Evolutionary conservation across 345 rosid species (phyloP), one percentile per base, ranked within the genome.

Genomic region (Syzygium grande): DNA sequence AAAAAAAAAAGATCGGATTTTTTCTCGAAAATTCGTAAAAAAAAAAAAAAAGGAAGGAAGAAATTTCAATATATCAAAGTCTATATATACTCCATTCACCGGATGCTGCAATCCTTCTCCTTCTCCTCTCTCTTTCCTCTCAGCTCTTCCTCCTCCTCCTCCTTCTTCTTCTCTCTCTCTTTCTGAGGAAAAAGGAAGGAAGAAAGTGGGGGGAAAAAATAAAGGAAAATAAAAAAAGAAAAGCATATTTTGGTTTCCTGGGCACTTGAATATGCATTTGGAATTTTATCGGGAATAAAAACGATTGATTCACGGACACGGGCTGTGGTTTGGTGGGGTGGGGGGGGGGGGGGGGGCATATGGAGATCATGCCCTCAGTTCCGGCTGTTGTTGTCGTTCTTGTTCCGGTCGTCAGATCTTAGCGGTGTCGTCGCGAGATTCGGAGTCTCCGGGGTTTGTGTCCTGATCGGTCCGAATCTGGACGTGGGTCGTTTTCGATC

Each of bases 381-480:
- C 86, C 91, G 90, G 84, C 89, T 89, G 90, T 93, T 92, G 46
- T 58, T 23, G 61, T 23, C 23, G 61, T 0, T 4, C 7, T 25
- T 58, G 94, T 93, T 91, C 92, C 22, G 46, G 46, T 43, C 5
- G 49, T 92, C 97, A 94, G 98, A 95, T 96, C 99, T 94, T 73
- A 73, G 83, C 23, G 83, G 83, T 21, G 83, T 92, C 89, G 88
- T 84, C 78, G 85, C 93, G 89, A 93, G 96, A 94, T 97, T 95
- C 93, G 87, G 87, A 93, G 92, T 92, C 95, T 94, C 83, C 80
- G 27, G 93, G 97, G 95, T 92, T 84, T 90, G 91, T 88, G 83
- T 92, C 89, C 89, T 89, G 90, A 92, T 95, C 93, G 96, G 96
- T 95, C 93, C 92, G 90, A 87, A 90, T 94, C 92, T 91, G 86